Percentiles rank a stretch among this genome's conserved stretches.
phyloP scores from a whole-genome alignment of 768 basidiomycete species.

The Neoboletus subvelutipes region DNA sequence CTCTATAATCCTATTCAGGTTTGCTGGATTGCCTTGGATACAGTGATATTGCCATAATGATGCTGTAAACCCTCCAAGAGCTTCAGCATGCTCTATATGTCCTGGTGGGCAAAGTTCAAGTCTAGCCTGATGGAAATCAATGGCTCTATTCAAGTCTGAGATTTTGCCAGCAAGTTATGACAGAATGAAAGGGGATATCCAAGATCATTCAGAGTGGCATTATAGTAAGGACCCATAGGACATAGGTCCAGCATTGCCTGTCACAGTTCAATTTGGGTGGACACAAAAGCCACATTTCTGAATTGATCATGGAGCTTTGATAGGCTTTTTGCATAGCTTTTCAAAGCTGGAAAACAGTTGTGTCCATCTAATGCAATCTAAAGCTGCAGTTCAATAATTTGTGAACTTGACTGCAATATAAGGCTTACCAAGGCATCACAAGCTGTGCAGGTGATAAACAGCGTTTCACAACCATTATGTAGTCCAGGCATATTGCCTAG shows the following conservation, averaged over 20 bases:
- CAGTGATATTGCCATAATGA: not conserved
- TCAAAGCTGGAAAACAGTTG: no score
- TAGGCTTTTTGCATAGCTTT: no score
- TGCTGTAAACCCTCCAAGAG: not conserved
- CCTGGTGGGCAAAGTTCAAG: not conserved
- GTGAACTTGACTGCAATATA: no score
- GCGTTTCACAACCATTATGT: not conserved
- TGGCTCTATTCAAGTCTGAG: not conserved
- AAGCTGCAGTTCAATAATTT: no score
- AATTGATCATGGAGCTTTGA: no score
- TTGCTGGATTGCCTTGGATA: not conserved
- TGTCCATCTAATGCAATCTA: no score
- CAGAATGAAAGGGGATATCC: not conserved
- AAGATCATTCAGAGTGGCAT: not conserved
- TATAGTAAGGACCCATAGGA: not conserved
- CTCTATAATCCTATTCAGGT: not conserved
- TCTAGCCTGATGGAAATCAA: rapidly evolving
- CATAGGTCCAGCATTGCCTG: no score
- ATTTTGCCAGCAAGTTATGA: not conserved
- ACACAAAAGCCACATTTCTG: no score
- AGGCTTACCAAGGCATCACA: no score
- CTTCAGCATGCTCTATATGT: not conserved
- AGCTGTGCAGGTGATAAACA: no score
- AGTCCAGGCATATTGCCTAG: not conserved
- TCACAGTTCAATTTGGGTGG: no score